Evolutionary conservation across 345 rosid genomes (phyloP).

Genomic region (Syzygium jambos): DNA sequence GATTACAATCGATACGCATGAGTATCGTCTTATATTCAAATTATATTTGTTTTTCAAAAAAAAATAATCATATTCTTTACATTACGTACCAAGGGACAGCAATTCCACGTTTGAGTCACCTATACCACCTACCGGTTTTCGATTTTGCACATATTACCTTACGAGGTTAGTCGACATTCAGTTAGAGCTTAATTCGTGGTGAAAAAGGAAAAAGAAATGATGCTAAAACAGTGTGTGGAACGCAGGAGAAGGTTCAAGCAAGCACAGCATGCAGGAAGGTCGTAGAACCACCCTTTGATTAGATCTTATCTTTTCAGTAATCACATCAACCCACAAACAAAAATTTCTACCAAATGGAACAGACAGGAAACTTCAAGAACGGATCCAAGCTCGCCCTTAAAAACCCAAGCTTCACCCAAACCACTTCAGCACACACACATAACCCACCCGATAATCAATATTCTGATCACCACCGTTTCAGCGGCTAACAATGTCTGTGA

Average conservation of each 20-base stretch:
- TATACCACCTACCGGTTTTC: not conserved
- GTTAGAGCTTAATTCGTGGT: not conserved
- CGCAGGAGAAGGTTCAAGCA: not conserved
- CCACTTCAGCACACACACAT: not conserved
- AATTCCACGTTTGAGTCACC: not conserved
- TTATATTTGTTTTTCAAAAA: too few relatives aligned
- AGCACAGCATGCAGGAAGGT: not conserved
- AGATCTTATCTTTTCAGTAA: not conserved
- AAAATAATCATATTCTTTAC: too few relatives aligned
- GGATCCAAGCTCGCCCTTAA: not conserved
- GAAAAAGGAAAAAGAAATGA: not conserved
- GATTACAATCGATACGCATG: too few relatives aligned
- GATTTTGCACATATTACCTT: not conserved
- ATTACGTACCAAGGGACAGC: not conserved
- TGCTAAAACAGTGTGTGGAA: not conserved
- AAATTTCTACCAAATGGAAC: not conserved
- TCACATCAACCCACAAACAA: not conserved
- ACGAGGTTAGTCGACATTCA: not conserved
- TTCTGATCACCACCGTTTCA: not conserved
- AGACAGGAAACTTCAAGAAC: conserved; percentile 20
- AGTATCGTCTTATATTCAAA: too few relatives aligned
- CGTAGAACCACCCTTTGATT: not conserved
- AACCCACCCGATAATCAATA: not conserved
- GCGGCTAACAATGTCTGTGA: conserved; percentile 15
- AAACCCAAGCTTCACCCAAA: not conserved